phyloP scores from a whole-genome alignment of 202 grass and related monocot genomes.

The Panicum hallii region DNA sequence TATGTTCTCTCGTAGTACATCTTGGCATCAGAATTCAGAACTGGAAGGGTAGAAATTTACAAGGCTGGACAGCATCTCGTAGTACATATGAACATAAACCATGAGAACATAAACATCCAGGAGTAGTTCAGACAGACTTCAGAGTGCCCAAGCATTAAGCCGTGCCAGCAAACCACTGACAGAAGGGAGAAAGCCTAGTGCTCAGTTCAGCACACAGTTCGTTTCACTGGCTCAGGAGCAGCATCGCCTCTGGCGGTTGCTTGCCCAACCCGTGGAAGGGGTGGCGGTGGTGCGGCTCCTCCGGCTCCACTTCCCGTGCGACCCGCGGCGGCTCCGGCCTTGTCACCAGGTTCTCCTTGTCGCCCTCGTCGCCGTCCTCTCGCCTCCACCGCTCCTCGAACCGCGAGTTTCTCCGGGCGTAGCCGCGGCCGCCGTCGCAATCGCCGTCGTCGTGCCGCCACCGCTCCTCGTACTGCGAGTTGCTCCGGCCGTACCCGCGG shows the following conservation, averaged over 20 bases:
- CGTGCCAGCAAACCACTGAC: constrained; percentile 52
- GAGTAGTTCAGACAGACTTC: background rate
- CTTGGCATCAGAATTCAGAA: background rate
- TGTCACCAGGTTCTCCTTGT: constrained; percentile 60
- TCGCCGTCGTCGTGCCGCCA: background rate
- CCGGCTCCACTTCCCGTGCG: constrained; percentile 7
- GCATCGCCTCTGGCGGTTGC: constrained; percentile 53
- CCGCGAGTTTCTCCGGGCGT: constrained; percentile 60
- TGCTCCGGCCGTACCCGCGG: constrained; percentile 51
- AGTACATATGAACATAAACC: too few relatives aligned
- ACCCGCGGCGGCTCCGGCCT: background rate
- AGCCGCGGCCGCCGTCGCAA: background rate
- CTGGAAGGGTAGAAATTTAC: constrained; percentile 7
- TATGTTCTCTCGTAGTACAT: background rate
- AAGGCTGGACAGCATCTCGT: background rate
- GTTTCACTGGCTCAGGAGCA: constrained; percentile 56
- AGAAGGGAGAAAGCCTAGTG: background rate
- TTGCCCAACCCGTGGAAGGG: constrained; percentile 55
- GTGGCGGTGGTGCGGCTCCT: constrained; percentile 47
- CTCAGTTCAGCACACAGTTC: background rate
- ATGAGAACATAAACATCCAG: too few relatives aligned
- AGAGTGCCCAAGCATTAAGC: background rate
- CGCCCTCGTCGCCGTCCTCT: constrained; percentile 15
- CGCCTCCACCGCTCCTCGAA: constrained; percentile 40
- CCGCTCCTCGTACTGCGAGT: constrained; percentile 60